These are phyloP conservation scores for Macrolepiota dolichaula DNA, from an alignment of 768 basidiomycete species.

Conservation along the genomic window DNA sequence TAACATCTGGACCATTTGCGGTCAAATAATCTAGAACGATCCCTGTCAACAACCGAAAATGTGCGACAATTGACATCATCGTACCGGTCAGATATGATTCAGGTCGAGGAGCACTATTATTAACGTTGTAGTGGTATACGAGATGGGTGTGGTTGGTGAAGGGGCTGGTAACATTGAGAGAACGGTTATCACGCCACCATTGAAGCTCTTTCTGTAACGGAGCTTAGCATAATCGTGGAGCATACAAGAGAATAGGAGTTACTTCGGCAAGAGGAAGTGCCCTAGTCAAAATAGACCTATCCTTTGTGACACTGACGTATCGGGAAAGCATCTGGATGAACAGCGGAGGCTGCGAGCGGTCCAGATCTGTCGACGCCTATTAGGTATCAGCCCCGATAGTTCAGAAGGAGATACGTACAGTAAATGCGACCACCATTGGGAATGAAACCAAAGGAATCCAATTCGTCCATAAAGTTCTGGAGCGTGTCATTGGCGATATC, in stretches of 20 bases:
- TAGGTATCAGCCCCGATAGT: neutral
- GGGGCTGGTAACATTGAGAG: slow-evolving; percentile 63
- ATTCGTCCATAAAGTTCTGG: slow-evolving; percentile 94
- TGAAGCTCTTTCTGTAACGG: slow-evolving; percentile 61
- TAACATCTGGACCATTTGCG: slow-evolving; percentile 59
- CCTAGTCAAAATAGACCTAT: slow-evolving; percentile 69
- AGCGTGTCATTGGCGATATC: slow-evolving; percentile 72
- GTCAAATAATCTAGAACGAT: slow-evolving; percentile 64
- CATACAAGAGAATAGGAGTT: neutral
- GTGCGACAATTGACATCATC: slow-evolving; percentile 11
- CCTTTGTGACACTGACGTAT: slow-evolving; percentile 73
- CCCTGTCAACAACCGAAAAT: slow-evolving; percentile 5
- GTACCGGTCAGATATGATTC: slow-evolving; percentile 72
- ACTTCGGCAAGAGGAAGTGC: slow-evolving; percentile 87
- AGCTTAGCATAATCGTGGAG: neutral
- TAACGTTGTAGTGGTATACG: slow-evolving; percentile 73
- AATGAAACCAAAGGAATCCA: slow-evolving; percentile 82
- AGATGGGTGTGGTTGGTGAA: slow-evolving; percentile 63
- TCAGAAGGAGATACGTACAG: slow-evolving; percentile 40
- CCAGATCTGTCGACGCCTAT: slow-evolving; percentile 50
- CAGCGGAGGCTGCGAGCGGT: slow-evolving; percentile 90
- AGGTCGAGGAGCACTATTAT: slow-evolving; percentile 83
- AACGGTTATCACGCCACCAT: slow-evolving; percentile 83
- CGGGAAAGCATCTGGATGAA: slow-evolving; percentile 91
- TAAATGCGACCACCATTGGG: slow-evolving; percentile 94